Evolutionary conservation across 805 yeast species (phyloP).

Genomic region (Wickerhamiella occidentalis): DNA sequence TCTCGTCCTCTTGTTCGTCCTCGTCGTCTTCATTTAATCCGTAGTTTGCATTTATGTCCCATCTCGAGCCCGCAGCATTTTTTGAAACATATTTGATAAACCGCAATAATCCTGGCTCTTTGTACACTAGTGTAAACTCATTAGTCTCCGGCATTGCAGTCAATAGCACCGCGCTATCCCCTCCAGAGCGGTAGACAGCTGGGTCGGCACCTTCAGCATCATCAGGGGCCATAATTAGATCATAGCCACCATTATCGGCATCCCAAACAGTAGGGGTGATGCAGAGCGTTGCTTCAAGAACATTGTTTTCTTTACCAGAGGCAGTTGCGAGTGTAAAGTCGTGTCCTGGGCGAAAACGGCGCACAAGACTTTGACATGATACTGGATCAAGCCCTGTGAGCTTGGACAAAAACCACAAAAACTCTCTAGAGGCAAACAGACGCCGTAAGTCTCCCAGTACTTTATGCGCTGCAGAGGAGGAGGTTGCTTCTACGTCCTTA

Average conservation of each 20-base stretch:
- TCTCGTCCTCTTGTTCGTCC: too few species aligned
- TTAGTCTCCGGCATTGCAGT: constrained; percentile 82
- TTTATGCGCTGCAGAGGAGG: constrained; percentile 20
- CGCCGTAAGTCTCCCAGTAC: constrained; percentile 41
- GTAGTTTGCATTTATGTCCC: constrained; percentile 84
- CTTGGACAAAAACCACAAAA: constrained; percentile 53
- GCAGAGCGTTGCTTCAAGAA: constrained; percentile 68
- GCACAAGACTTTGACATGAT: constrained; percentile 54
- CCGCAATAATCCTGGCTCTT: constrained; percentile 79
- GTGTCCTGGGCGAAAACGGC: constrained; percentile 89
- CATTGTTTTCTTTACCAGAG: constrained; percentile 32
- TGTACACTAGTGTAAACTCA: constrained; percentile 55
- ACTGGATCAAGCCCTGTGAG: constrained; percentile 50
- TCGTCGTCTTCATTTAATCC: constrained; percentile 34
- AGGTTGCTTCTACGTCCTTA: constrained; percentile 17
- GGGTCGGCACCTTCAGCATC: constrained; percentile 53
- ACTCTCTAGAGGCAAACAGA: constrained; percentile 48
- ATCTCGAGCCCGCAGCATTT: constrained; percentile 79
- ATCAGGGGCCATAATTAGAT: constrained; percentile 57
- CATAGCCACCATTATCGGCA: constrained; percentile 81
- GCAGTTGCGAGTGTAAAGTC: constrained; percentile 87
- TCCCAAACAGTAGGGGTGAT: constrained; percentile 87
- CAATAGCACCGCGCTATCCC: constrained; percentile 63
- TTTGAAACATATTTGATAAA: constrained; percentile 86
- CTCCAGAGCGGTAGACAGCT: constrained; percentile 59